phyloP scores from a whole-genome alignment of 305 asterid genomes.

The Ajuga reptans region DNA sequence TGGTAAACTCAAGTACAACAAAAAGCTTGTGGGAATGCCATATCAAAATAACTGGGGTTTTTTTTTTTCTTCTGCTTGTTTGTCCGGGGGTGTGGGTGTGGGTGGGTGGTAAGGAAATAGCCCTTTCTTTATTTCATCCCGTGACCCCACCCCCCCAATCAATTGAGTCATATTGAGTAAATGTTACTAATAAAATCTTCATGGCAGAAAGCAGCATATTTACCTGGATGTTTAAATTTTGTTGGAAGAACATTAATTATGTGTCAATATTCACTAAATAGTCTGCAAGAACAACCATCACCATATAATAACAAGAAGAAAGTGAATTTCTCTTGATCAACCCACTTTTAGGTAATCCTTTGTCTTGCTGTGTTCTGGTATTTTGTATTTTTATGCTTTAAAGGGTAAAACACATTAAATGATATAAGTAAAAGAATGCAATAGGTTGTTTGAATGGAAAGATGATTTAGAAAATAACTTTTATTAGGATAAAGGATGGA shows the following conservation, averaged over 20 bases:
- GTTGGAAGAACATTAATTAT: too few species aligned
- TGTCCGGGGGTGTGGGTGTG: too few species aligned
- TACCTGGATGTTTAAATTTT: too few species aligned
- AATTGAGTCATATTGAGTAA: too few species aligned
- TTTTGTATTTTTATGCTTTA: background rate
- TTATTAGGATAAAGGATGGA: constrained; percentile 10
- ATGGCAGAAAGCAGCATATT: too few species aligned
- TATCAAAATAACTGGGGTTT: background rate
- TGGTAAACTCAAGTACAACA: background rate
- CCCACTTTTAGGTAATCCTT: background rate
- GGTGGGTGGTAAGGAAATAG: too few species aligned
- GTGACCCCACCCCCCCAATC: too few species aligned
- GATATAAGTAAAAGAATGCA: background rate
- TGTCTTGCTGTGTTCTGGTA: constrained; percentile 4
- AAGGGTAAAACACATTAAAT: background rate
- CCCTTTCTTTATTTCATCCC: too few species aligned
- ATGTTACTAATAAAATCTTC: too few species aligned
- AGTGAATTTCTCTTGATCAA: background rate
- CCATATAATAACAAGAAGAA: background rate
- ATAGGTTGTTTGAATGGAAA: background rate
- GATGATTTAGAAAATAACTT: background rate
- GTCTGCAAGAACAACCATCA: background rate
- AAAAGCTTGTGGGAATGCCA: background rate
- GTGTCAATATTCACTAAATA: background rate
- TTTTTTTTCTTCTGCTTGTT: background rate